Evolutionary conservation across 495 filamentous ascomycete species (phyloP), one percentile per base, ranked within the genome.

Genomic region (Stereocaulon alpinum): DNA sequence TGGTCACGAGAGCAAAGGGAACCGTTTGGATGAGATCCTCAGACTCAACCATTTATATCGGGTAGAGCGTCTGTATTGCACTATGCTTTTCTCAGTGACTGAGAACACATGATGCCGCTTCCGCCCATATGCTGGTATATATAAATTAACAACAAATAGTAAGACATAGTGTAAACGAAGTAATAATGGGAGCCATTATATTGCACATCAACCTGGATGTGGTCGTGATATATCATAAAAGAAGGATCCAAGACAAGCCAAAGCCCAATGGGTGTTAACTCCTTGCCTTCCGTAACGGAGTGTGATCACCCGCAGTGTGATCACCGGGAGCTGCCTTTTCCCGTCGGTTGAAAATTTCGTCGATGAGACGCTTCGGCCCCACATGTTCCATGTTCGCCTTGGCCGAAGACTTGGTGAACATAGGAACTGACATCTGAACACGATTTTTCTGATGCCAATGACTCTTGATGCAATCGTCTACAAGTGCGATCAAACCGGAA

Each of bases 391-490:
- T 73, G 59, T 81, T 78, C 70, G 80, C 76, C 43, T 82, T 80
- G 63, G 82, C 73, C 27, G 82, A 77, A 40, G 79, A 74, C 63
- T 77, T 79, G 61, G 82, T 72, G n/a, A 80, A 75, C 62, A 82
- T 74, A 41, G 80, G 76, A 12, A 79, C 65, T 17, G 75, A 73
- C 66, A 82, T 68, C 55, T 79, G 82, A 44, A 79, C 78, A 49
- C 73, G 71, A 67, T 83, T 82, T 69, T 83, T 82, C 24, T 79
- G 72, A 67, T 89, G 84, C 80, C 87, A 93, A 56, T 82, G 83
- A 50, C 84, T 80, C 69, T 86, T 85, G 73, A 96, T 92, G 73
- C 85, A 88, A 72, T 98, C 92, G 66, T 98, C 93, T 59, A 95
- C 86, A 47, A 98, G 83, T 7, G 87, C 83, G 49, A 94, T 87